Conservation (phyloP, 352 stramenopile genomes). For the Phytophthora chlamydospora region DNA sequence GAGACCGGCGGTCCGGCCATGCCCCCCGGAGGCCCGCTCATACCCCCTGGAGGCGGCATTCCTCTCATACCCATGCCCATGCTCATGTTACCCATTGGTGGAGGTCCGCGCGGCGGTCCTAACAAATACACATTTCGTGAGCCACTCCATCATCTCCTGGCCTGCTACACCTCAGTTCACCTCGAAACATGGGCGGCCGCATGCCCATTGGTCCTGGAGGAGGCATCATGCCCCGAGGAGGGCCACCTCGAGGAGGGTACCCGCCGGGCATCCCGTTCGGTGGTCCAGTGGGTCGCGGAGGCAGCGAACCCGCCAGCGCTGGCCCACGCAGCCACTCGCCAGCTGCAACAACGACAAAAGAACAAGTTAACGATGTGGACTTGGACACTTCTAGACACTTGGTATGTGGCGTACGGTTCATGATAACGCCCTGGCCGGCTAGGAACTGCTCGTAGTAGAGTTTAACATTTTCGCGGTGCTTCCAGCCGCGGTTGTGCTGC, state of each 20-base stretch:
- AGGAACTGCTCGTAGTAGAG: conserved; percentile 93
- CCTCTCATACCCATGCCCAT: conserved; percentile 24
- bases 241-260: conserved; percentile 68
- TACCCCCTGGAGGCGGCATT: too few species aligned
- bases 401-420: conserved; percentile 61
- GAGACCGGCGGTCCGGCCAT: conserved; percentile 46
- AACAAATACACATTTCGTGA: conserved; percentile 1
- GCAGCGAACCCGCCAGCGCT: conserved; percentile 44
- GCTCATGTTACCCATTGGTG: conserved; percentile 41
- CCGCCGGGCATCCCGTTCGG: conserved; percentile 51
- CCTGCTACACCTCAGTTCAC: conserved; percentile 18
- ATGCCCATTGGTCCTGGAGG: conserved; percentile 57
- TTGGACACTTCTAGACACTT: not conserved
- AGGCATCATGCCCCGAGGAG: conserved; percentile 78
- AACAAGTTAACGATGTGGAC: not conserved
- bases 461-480: conserved; percentile 95
- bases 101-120: conserved; percentile 61
- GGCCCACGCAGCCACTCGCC: conserved; percentile 74
- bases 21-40: conserved; percentile 34
- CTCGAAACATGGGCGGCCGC: conserved; percentile 76
- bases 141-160: not conserved
- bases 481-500: conserved; percentile 95
- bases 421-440: conserved; percentile 73
- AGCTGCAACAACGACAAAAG: conserved; percentile 38
- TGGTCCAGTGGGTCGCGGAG: conserved; percentile 47